Evolutionary conservation across 2,329 filamentous ascomycete genomes (phyloP), one percentile per base, ranked within the genome.

Genomic region (Aspergillus thermomutatus): DNA sequence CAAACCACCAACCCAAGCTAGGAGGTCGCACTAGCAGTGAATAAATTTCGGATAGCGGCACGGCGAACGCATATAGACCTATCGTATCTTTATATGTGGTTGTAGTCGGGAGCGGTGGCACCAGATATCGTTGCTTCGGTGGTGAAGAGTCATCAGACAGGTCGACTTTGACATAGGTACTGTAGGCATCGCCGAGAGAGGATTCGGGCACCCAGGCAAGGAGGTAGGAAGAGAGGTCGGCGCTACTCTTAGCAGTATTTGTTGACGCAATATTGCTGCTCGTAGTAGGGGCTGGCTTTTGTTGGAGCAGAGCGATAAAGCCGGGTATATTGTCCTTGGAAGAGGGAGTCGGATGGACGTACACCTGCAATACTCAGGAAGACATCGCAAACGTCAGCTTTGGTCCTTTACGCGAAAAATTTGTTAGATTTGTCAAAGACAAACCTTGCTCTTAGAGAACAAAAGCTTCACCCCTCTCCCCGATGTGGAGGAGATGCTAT

Each of bases 1-100:
- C 94, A 72, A 95, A 97, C 94, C 94, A 99, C 95, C 94, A 99
- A 17, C 94, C 95, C 7, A 96, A 77, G 71, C 91, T 97, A 4
- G 94, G 95, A 3, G 93, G 93, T 1, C 94, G 86, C 41, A 99
- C 87, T 7, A 96, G 82, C 4, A 99, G 81, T 27, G 91, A 96
- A 75, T 95, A 99, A 59, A 99, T 88, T 61, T 93, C 90, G 63
- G 86, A 91, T 28, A 97, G 83, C 1, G 94, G 94, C 5, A 99
- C 83, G 1, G 93, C 92, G 70, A 99, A 99, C 1, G 94, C 87
- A 71, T 96, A 97, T 49, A 89, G 85, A 3, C 92, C 92, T 50
- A 86, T 79, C 0, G 88, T 83, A 47, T 84, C 84, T 58, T 83
- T 82, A 70, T 92, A 89, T 1, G 86, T 84, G 0, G 91, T 93